Evolutionary conservation across 2,329 filamentous ascomycete genomes (phyloP).

Genomic region (Onygena corvina): DNA sequence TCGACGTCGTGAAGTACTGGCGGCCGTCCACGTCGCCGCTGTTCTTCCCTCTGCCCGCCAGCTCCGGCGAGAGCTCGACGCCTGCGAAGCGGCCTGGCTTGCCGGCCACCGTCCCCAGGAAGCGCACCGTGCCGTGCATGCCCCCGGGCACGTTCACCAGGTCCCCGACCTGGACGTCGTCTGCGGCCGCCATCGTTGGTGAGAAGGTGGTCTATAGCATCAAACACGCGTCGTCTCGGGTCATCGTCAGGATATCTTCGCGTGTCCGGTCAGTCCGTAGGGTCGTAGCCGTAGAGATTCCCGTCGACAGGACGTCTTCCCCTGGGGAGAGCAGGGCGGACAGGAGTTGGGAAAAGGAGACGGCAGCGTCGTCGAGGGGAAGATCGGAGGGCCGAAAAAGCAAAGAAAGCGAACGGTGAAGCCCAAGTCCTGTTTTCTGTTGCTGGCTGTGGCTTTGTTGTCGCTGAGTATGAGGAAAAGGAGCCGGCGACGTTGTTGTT

Average conservation of each 20-base stretch:
- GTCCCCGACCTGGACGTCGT: conserved; percentile 63
- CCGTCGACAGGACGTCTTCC: no score
- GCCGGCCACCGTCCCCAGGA: conserved; percentile 72
- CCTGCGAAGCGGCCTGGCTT: conserved; percentile 89
- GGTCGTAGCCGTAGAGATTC: no score
- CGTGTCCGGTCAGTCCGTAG: not conserved
- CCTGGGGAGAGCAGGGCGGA: no score
- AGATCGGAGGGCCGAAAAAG: not conserved
- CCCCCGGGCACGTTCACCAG: conserved; percentile 81
- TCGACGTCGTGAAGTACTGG: conserved; percentile 67
- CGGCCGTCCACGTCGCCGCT: conserved; percentile 84
- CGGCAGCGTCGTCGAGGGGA: not conserved
- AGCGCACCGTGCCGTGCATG: conserved; percentile 83
- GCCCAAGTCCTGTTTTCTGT: not conserved
- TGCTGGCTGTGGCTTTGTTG: not conserved
- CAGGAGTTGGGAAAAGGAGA: not conserved
- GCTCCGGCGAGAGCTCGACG: conserved; percentile 74
- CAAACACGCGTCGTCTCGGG: not conserved
- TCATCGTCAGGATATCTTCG: not conserved
- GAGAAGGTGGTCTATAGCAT: not conserved
- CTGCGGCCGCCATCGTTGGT: conserved; percentile 13
- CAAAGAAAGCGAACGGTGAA: not conserved
- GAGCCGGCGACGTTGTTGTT: not conserved
- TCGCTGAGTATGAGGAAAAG: not conserved
- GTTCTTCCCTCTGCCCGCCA: conserved; percentile 78